Evolutionary conservation across 2,329 filamentous ascomycete species (phyloP).

Genomic region (Paramyrothecium roridum): DNA sequence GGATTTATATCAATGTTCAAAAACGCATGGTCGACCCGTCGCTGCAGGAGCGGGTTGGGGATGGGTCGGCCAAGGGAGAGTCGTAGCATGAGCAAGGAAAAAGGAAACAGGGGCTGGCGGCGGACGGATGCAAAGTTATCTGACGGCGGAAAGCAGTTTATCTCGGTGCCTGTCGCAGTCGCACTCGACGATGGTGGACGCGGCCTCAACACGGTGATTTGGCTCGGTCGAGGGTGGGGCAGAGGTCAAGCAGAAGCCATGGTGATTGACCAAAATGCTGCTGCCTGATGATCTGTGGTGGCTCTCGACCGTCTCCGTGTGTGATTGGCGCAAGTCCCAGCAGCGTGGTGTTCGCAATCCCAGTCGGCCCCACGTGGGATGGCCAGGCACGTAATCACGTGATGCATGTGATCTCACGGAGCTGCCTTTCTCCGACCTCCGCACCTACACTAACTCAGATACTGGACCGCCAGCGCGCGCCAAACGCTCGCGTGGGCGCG

Average conservation of each 20-base stretch:
- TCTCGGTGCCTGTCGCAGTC: slow-evolving; percentile 25
- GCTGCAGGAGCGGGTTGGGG: neutral
- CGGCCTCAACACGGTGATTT: slow-evolving; percentile 22
- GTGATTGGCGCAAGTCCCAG: neutral
- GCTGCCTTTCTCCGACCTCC: no score
- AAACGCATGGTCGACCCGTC: neutral
- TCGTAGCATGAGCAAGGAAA: no score
- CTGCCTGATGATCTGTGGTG: slow-evolving; percentile 17
- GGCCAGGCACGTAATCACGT: neutral
- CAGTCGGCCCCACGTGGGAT: neutral
- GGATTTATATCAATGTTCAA: neutral
- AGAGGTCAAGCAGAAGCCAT: neutral
- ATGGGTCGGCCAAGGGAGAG: neutral
- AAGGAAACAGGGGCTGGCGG: neutral
- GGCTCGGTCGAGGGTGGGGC: slow-evolving; percentile 3
- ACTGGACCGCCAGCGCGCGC: no score
- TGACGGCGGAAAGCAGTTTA: slow-evolving; percentile 12
- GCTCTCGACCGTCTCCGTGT: neutral
- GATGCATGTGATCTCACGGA: no score
- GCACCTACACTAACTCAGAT: no score
- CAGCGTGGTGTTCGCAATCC: neutral
- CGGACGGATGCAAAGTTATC: neutral
- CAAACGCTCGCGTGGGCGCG: no score
- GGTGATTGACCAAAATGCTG: slow-evolving; percentile 15
- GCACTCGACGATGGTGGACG: slow-evolving; percentile 12